Percentiles rank a stretch among this genome's conserved stretches.
Conservation (phyloP, 208 protist genomes). For the Crithidia acanthocephali region DNA sequence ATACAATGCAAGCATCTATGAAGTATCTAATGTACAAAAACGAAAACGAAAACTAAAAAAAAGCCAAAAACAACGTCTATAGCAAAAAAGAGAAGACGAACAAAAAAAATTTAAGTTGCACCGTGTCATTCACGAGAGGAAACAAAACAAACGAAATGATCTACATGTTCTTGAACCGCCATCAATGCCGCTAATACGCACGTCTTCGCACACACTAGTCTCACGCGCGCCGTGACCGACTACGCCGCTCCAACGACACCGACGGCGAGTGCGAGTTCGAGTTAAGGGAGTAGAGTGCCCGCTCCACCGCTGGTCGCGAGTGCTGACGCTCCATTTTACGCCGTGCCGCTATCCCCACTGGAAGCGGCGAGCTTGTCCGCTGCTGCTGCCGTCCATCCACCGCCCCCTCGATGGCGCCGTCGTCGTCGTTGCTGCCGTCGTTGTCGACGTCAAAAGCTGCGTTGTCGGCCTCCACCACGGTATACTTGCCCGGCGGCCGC, state of each 20-base stretch:
- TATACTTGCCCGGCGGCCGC: constrained; percentile 13
- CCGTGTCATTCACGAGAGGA: too few species aligned
- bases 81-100: neutral
- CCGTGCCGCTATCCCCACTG: constrained; percentile 62
- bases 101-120: neutral
- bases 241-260: constrained; percentile 38
- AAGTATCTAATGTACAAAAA: constrained; percentile 19
- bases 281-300: constrained; percentile 58
- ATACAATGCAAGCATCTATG: constrained; percentile 25
- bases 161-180: too few species aligned
- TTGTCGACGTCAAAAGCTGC: constrained; percentile 31
- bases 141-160: too few species aligned
- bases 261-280: constrained; percentile 53
- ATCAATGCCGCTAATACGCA: neutral
- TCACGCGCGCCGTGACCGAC: constrained; percentile 42
- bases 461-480: constrained; percentile 28
- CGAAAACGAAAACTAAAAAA: constrained; percentile 33
- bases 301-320: constrained; percentile 51
- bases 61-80: neutral
- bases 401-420: neutral
- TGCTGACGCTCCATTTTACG: constrained; percentile 51
- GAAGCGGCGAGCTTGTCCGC: constrained; percentile 21
- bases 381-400: neutral
- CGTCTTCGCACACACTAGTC: constrained; percentile 8
- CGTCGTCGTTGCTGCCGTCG: constrained; percentile 15